Evolutionary conservation across 202 grass and related monocot species (phyloP).

Genomic region (Cymbopogon flexuosus): DNA sequence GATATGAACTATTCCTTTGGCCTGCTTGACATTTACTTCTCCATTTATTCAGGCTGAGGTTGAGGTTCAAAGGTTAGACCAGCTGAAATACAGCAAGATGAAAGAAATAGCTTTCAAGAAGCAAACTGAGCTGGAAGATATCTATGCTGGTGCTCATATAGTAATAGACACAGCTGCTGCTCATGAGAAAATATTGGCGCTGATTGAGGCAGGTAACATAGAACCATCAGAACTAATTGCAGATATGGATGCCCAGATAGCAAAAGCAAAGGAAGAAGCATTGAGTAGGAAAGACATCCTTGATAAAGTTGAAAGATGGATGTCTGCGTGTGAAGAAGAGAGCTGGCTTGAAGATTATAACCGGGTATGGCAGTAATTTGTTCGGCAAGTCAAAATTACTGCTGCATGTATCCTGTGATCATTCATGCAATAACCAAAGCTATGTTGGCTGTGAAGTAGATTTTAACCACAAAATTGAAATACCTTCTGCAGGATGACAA

Average conservation of each 20-base stretch:
- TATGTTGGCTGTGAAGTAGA: not conserved
- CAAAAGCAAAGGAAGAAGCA: slow-evolving; percentile 95
- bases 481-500: slow-evolving; percentile 72
- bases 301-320: slow-evolving; percentile 95
- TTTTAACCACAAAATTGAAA: slow-evolving; percentile 19
- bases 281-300: slow-evolving; percentile 94
- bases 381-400: slow-evolving; percentile 3
- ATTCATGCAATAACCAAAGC: not conserved
- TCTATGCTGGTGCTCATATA: slow-evolving; percentile 84
- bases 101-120: slow-evolving; percentile 99
- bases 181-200: slow-evolving; percentile 68
- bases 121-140: slow-evolving; percentile 93
- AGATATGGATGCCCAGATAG: slow-evolving; percentile 88
- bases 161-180: slow-evolving; percentile 72
- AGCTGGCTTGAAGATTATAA: slow-evolving; percentile 99
- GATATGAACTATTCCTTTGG: slow-evolving; percentile 7
- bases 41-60: slow-evolving; percentile 66
- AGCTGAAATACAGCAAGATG: slow-evolving; percentile 97
- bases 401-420: not conserved
- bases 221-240: slow-evolving; percentile 93
- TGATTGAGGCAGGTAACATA: slow-evolving; percentile 83
- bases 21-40: slow-evolving; percentile 30
- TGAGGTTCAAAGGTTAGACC: slow-evolving; percentile 94
- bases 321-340: slow-evolving; percentile 97
- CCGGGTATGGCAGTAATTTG: slow-evolving; percentile 44